Percentiles rank a stretch among this genome's conserved stretches.
Conservation (phyloP, 1,284 basidiomycete genomes). For the Cystobasidium pallidum region DNA sequence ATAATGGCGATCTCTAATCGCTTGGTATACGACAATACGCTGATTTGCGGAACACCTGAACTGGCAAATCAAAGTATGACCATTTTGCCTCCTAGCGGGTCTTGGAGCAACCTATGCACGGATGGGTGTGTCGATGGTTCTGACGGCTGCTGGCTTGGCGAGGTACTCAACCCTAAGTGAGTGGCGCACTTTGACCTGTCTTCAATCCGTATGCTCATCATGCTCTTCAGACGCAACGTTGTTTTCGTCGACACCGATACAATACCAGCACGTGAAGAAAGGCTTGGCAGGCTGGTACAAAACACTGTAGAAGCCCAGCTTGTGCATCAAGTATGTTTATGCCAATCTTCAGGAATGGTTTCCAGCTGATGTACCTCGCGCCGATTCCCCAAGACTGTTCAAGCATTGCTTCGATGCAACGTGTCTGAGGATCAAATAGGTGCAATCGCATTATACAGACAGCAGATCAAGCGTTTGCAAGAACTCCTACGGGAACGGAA, state of each 20-base stretch:
- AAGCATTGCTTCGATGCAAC: conserved; percentile 69
- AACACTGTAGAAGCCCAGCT: conserved; percentile 76
- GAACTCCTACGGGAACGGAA: conserved; percentile 62
- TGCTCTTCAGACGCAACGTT: conserved; percentile 68
- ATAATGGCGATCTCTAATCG: conserved; percentile 93
- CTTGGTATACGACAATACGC: conserved; percentile 78
- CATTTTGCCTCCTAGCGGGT: conserved; percentile 58
- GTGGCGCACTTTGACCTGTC: background rate
- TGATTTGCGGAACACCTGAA: conserved; percentile 74
- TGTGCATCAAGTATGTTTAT: conserved; percentile 57
- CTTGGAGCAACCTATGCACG: conserved; percentile 11
- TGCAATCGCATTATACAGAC: conserved; percentile 87
- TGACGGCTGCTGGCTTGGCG: conserved; percentile 69
- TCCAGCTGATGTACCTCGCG: conserved; percentile 46
- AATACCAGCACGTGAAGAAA: conserved; percentile 74
- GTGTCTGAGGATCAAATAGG: conserved; percentile 74
- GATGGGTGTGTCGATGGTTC: background rate
- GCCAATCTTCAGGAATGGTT: background rate
- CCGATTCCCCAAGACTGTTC: conserved; percentile 67
- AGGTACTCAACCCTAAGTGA: conserved; percentile 68
- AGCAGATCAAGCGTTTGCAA: conserved; percentile 85
- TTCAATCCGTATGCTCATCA: conserved; percentile 48
- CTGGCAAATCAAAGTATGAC: conserved; percentile 68
- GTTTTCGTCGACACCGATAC: conserved; percentile 91
- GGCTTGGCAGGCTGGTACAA: conserved; percentile 84